Percentiles rank a stretch among this genome's conserved stretches.
These are phyloP conservation scores for Lipomyces sp. DNA, from an alignment of 805 yeast species.

Conservation along the genomic window DNA sequence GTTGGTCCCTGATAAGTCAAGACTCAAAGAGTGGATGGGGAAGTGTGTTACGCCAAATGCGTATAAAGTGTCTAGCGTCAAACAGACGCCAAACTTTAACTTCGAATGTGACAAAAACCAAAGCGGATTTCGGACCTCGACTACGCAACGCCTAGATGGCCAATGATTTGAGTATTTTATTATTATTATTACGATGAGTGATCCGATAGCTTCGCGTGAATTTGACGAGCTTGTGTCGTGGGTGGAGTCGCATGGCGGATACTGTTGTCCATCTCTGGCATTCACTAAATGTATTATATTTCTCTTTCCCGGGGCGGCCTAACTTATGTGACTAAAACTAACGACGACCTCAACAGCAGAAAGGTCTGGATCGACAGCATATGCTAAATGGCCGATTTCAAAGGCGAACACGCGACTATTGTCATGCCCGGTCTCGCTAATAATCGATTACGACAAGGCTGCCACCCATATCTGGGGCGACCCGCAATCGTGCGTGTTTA, in stretches of 20 bases:
- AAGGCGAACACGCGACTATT: constrained; percentile 11
- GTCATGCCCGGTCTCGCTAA: constrained; percentile 28
- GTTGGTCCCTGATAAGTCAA: neutral
- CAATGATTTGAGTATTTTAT: neutral
- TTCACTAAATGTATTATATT: constrained; percentile 15
- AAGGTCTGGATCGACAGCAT: constrained; percentile 29
- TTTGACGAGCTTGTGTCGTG: constrained; percentile 22
- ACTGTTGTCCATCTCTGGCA: constrained; percentile 20
- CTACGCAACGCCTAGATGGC: neutral
- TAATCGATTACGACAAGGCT: constrained; percentile 30
- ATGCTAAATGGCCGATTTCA: constrained; percentile 13
- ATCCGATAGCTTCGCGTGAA: neutral
- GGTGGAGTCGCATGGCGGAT: constrained; percentile 28
- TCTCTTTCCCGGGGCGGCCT: neutral
- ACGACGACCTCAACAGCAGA: constrained; percentile 7
- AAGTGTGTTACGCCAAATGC: too few relatives aligned
- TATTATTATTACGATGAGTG: constrained; percentile 1
- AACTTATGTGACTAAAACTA: neutral
- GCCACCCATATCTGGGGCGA: constrained; percentile 16
- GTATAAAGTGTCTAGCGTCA: neutral
- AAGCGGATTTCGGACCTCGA: neutral
- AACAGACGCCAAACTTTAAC: neutral
- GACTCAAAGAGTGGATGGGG: neutral
- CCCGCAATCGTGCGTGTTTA: constrained; percentile 15
- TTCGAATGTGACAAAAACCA: too few relatives aligned